Evolutionary conservation across 352 stramenopile species (phyloP).

Genomic region (Vaucheria bursata): DNA sequence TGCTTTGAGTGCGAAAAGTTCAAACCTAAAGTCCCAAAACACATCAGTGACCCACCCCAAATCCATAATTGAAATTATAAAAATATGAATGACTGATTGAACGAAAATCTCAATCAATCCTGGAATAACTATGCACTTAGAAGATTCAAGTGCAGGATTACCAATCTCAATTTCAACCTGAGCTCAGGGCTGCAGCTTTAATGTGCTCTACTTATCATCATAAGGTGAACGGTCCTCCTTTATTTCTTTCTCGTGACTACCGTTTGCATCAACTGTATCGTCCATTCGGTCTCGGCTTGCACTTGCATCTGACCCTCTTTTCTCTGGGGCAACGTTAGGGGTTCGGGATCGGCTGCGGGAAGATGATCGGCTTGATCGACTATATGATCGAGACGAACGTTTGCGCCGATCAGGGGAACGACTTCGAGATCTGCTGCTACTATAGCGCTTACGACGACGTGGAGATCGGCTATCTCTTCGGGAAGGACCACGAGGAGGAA

Average conservation of each 20-base stretch:
- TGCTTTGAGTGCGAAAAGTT: too few relatives aligned
- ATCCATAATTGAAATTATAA: too few relatives aligned
- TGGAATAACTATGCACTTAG: too few relatives aligned
- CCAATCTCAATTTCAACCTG: too few relatives aligned
- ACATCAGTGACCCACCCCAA: too few relatives aligned
- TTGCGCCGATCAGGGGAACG: background rate
- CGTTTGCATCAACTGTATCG: background rate
- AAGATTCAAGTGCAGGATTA: too few relatives aligned
- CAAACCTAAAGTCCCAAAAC: too few relatives aligned
- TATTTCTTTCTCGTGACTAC: background rate
- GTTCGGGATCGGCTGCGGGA: slow-evolving; percentile 21
- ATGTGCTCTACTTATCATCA: slow-evolving; percentile 2
- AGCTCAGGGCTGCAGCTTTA: slow-evolving; percentile 7
- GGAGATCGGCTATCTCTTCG: background rate
- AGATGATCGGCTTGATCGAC: background rate
- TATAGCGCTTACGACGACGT: background rate
- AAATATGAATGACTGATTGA: too few relatives aligned
- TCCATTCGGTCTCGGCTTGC: background rate
- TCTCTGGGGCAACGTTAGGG: background rate
- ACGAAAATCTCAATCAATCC: too few relatives aligned
- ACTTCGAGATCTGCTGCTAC: background rate
- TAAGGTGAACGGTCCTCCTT: too few relatives aligned
- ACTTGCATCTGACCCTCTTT: background rate
- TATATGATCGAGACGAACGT: background rate
- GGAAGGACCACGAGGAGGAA: background rate